phyloP scores from a whole-genome alignment of 2,329 filamentous ascomycete genomes.

The Scedosporium boydii region DNA sequence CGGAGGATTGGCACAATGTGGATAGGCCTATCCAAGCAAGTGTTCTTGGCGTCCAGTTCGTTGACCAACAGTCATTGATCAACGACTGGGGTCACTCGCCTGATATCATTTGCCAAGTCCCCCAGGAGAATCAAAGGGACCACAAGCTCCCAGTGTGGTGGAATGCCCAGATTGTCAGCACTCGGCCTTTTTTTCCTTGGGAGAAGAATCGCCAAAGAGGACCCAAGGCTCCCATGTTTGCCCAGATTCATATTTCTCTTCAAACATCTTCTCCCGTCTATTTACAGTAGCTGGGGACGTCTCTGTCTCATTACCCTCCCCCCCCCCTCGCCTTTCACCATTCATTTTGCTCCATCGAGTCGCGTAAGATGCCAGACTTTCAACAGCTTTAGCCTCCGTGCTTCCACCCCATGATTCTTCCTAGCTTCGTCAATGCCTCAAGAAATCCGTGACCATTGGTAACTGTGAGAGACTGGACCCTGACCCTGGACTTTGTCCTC shows the following conservation, averaged over 20 bases:
- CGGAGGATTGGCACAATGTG: neutral
- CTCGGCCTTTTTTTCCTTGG: neutral
- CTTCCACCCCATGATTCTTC: too few species aligned
- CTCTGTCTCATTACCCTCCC: neutral
- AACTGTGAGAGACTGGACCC: too few species aligned
- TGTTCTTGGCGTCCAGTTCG: conserved; percentile 2
- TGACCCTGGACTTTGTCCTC: too few species aligned
- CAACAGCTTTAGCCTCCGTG: too few species aligned
- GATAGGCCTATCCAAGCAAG: neutral
- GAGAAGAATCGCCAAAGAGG: neutral
- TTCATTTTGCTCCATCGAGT: neutral
- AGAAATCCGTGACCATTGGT: too few species aligned
- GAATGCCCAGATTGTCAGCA: neutral
- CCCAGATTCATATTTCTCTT: neutral
- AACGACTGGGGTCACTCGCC: neutral
- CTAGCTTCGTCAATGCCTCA: too few species aligned
- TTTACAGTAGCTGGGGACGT: neutral
- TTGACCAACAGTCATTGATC: conserved; percentile 2
- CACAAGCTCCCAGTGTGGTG: neutral
- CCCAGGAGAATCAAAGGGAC: neutral
- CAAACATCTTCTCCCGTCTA: neutral
- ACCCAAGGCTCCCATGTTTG: neutral
- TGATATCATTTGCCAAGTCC: conserved; percentile 2
- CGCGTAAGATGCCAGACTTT: too few species aligned
- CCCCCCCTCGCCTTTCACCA: neutral